Conservation (phyloP, 148 eudicot genomes). For the Rhododendron henanense region DNA sequence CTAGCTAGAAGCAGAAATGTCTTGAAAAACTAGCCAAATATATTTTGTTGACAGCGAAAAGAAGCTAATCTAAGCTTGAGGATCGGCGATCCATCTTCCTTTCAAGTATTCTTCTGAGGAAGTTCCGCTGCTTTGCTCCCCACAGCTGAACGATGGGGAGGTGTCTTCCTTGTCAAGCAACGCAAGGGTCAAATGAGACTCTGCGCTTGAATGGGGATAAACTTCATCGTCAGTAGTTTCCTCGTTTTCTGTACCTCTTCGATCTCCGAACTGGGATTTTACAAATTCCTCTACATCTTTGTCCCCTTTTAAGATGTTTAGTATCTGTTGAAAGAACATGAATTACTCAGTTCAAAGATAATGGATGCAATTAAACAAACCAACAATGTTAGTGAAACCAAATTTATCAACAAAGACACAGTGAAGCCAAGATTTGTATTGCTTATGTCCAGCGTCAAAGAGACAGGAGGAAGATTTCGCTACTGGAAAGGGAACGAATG, state of each 20-base stretch:
- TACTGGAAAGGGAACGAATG: neutral
- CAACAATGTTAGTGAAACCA: neutral
- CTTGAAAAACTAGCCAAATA: too few relatives aligned
- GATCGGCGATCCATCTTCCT: constrained; percentile 56
- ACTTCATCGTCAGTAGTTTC: constrained; percentile 56
- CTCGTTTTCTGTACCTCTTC: too few relatives aligned
- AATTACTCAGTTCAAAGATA: neutral
- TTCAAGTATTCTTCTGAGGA: constrained; percentile 52
- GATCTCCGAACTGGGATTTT: too few relatives aligned
- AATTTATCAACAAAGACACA: neutral
- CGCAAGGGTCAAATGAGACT: constrained; percentile 57
- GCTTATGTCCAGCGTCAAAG: neutral
- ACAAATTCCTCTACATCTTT: constrained; percentile 11
- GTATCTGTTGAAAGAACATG: constrained; percentile 27
- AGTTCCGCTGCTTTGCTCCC: constrained; percentile 36
- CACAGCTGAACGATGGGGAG: constrained; percentile 45
- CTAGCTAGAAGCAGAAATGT: neutral
- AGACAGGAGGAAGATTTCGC: neutral
- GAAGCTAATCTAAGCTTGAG: constrained; percentile 41
- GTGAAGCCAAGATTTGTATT: neutral
- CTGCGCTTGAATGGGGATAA: constrained; percentile 51
- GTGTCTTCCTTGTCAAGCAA: constrained; percentile 56
- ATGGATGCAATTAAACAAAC: neutral
- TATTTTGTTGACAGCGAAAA: neutral
- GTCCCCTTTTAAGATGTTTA: constrained; percentile 58